Conservation (phyloP, 2,329 filamentous ascomycete species). For the Didymella pomorum region DNA sequence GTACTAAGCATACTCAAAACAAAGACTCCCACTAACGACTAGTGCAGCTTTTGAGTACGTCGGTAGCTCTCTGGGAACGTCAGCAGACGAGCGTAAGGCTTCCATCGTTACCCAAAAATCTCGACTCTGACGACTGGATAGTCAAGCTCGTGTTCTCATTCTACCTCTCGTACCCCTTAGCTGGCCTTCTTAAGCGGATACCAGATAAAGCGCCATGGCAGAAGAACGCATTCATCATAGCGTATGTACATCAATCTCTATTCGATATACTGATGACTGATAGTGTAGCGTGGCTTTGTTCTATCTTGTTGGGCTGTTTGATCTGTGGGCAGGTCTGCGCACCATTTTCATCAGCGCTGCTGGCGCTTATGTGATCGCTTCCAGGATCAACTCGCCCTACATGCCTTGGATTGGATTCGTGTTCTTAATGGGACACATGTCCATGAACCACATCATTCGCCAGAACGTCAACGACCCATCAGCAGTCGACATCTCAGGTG, state of each 20-base stretch:
- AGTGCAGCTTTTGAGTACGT: slow-evolving; percentile 67
- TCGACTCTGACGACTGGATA: slow-evolving; percentile 53
- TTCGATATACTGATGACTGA: slow-evolving; percentile 12
- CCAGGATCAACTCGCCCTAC: slow-evolving; percentile 82
- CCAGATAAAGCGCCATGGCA: slow-evolving; percentile 82
- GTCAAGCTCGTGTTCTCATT: slow-evolving; percentile 95
- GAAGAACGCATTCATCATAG: slow-evolving; percentile 89
- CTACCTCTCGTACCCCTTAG: slow-evolving; percentile 89
- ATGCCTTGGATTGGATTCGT: slow-evolving; percentile 98
- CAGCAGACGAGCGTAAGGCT: slow-evolving; percentile 68
- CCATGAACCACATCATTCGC: slow-evolving; percentile 83
- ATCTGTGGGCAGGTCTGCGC: slow-evolving; percentile 83
- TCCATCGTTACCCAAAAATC: slow-evolving; percentile 4
- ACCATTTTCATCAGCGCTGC: slow-evolving; percentile 82
- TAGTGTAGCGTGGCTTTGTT: slow-evolving; percentile 75
- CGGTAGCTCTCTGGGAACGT: slow-evolving; percentile 65
- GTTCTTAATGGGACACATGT: slow-evolving; percentile 96
- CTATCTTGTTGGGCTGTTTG: slow-evolving; percentile 92
- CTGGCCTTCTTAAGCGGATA: slow-evolving; percentile 85
- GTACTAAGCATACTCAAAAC: slow-evolving; percentile 30
- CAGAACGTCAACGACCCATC: slow-evolving; percentile 73
- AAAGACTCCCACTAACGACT: slow-evolving; percentile 13
- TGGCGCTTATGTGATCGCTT: slow-evolving; percentile 83
- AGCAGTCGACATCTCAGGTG: slow-evolving; percentile 83
- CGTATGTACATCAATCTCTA: slow-evolving; percentile 56